phyloP scores from a whole-genome alignment of 345 rosid genomes.

The Populus alba region DNA sequence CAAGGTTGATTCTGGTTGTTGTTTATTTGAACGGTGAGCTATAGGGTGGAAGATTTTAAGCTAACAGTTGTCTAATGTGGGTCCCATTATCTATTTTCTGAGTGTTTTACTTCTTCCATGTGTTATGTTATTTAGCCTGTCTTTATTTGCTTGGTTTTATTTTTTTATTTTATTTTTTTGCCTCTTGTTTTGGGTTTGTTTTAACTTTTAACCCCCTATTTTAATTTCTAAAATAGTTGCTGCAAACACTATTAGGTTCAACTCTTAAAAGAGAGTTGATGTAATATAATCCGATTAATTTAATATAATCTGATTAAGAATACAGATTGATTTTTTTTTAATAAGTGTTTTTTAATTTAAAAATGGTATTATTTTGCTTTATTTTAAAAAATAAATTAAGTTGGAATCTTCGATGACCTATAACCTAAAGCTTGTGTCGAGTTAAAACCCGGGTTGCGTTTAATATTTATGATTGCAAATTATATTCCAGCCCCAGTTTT shows the following conservation, averaged over 20 bases:
- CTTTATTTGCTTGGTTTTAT: neutral
- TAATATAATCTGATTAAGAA: too few species aligned
- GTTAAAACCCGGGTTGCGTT: too few species aligned
- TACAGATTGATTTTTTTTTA: too few species aligned
- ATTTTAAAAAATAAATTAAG: too few species aligned
- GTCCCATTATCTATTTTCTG: neutral
- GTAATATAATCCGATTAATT: too few species aligned
- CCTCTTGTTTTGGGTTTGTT: neutral
- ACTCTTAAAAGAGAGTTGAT: too few species aligned
- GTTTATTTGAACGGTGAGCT: conserved; percentile 1
- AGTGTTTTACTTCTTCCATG: neutral
- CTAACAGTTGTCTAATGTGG: conserved; percentile 8
- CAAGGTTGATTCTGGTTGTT: neutral
- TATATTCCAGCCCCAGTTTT: neutral
- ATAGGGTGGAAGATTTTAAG: conserved; percentile 17
- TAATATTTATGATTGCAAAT: neutral
- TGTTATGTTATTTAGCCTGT: neutral
- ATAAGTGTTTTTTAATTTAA: too few species aligned
- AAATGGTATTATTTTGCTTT: too few species aligned
- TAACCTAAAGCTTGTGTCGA: too few species aligned
- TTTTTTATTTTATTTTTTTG: neutral
- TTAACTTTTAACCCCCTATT: neutral
- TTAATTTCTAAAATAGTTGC: neutral
- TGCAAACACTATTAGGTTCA: too few species aligned
- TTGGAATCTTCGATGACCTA: too few species aligned